These are phyloP conservation scores for Goffeauzyma gilvescens DNA, from an alignment of 768 basidiomycete species.

Conservation along the genomic window DNA sequence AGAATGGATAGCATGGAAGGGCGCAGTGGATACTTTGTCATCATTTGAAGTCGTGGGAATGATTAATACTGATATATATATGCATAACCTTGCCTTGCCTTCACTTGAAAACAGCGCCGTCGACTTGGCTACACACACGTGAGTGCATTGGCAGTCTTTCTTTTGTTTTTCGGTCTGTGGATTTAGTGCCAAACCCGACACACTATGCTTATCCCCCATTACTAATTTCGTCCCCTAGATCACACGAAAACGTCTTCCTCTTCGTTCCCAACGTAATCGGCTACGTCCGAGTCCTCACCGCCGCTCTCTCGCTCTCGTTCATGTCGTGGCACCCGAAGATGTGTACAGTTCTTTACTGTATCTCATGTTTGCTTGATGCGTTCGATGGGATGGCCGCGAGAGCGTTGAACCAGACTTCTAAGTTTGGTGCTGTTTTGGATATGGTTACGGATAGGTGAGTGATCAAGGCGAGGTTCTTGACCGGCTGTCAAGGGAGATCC, in stretches of 20 bases:
- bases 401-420: conserved; percentile 69
- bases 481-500: no score
- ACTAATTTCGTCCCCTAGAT: no score
- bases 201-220: conserved; percentile 2
- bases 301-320: conserved; percentile 66
- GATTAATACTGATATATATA: neutral
- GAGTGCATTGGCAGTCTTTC: neutral
- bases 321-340: conserved; percentile 92
- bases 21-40: neutral
- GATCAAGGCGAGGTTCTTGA: no score
- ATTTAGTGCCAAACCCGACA: neutral
- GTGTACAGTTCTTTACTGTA: conserved; percentile 68
- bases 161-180: neutral
- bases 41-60: neutral
- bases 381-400: conserved; percentile 87
- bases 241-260: conserved; percentile 80
- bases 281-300: conserved; percentile 75
- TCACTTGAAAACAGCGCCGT: conserved; percentile 17
- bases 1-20: neutral
- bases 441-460: conserved; percentile 95
- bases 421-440: conserved; percentile 93
- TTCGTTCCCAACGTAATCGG: conserved; percentile 87
- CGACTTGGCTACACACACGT: conserved; percentile 23
- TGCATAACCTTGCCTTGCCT: neutral
- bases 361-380: conserved; percentile 85